phyloP scores from a whole-genome alignment of 2,329 filamentous ascomycete species.

The Fonsecaea pedrosoi region DNA sequence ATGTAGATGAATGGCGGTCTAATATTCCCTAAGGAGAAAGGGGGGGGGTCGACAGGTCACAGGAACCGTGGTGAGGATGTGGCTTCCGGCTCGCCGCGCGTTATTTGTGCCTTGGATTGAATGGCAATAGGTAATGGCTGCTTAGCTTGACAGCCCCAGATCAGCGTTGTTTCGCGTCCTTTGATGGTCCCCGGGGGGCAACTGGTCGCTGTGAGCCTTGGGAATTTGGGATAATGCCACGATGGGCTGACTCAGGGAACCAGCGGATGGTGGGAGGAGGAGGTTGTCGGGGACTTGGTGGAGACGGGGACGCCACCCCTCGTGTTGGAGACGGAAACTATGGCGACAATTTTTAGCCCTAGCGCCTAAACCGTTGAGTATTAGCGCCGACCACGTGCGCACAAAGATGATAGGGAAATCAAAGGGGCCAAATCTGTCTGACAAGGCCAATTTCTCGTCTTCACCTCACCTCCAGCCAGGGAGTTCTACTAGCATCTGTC shows the following conservation, averaged over 20 bases:
- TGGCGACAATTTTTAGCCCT: conserved; percentile 8
- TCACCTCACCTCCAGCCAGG: background rate
- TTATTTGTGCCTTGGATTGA: conserved; percentile 2
- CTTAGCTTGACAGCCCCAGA: background rate
- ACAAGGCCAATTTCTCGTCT: background rate
- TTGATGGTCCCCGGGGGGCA: conserved; percentile 5
- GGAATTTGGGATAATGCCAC: conserved; percentile 2
- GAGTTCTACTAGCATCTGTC: background rate
- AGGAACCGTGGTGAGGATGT: conserved; percentile 11
- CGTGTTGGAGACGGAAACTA: conserved; percentile 16
- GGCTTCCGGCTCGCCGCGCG: background rate
- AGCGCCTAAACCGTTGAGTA: background rate
- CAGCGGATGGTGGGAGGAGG: conserved; percentile 7
- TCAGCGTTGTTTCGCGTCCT: background rate
- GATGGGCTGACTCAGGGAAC: conserved; percentile 16
- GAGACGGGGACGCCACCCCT: background rate
- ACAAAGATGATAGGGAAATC: background rate
- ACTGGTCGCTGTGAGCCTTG: background rate
- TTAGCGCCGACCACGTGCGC: background rate
- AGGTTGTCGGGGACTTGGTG: conserved; percentile 17
- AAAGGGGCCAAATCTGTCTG: background rate
- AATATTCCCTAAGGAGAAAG: background rate
- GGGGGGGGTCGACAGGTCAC: background rate
- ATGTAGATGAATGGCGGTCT: conserved; percentile 16
- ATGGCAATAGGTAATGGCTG: background rate